Evolutionary conservation across 2,329 filamentous ascomycete genomes (phyloP).

Genomic region (Talaromyces sp.): DNA sequence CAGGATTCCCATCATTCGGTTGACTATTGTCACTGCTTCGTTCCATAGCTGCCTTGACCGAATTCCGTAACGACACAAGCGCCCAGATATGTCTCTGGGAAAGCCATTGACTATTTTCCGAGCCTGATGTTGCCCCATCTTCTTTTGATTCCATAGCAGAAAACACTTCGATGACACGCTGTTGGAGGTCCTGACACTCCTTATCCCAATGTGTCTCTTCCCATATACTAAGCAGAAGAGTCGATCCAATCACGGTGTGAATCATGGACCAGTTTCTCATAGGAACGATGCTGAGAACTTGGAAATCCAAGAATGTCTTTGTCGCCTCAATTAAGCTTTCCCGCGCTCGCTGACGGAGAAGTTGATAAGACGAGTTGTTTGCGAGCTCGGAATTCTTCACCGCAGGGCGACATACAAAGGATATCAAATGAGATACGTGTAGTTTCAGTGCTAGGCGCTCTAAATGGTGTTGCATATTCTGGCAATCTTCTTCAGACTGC

Average conservation of each 20-base stretch:
- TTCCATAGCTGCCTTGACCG: no score
- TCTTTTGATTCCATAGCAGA: slow-evolving; percentile 16
- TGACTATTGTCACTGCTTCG: no score
- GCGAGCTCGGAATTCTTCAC: slow-evolving; percentile 34
- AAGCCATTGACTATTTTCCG: slow-evolving; percentile 24
- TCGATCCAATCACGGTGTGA: slow-evolving; percentile 30
- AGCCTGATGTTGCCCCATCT: slow-evolving; percentile 11
- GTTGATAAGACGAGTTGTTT: slow-evolving; percentile 1
- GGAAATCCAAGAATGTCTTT: slow-evolving; percentile 28
- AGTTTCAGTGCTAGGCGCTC: slow-evolving; percentile 55
- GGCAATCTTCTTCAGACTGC: slow-evolving; percentile 38
- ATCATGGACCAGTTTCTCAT: slow-evolving; percentile 32
- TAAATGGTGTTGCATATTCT: slow-evolving; percentile 42
- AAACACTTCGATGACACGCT: slow-evolving; percentile 27
- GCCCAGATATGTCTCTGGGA: slow-evolving; percentile 26
- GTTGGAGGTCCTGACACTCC: slow-evolving; percentile 25
- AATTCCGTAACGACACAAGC: slow-evolving; percentile 21
- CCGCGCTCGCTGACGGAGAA: slow-evolving; percentile 21
- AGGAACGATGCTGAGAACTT: slow-evolving; percentile 26
- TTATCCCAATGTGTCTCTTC: slow-evolving; percentile 26
- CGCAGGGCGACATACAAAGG: slow-evolving; percentile 53
- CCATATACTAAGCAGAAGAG: slow-evolving; percentile 30
- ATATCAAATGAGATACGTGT: slow-evolving; percentile 52
- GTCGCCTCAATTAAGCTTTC: slow-evolving; percentile 24
- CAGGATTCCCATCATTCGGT: no score